A percentile compares a stretch with the other conserved stretches of the same genome.
Evolutionary conservation across 352 stramenopile species (phyloP).

Genomic region (Phytophthora multivora): DNA sequence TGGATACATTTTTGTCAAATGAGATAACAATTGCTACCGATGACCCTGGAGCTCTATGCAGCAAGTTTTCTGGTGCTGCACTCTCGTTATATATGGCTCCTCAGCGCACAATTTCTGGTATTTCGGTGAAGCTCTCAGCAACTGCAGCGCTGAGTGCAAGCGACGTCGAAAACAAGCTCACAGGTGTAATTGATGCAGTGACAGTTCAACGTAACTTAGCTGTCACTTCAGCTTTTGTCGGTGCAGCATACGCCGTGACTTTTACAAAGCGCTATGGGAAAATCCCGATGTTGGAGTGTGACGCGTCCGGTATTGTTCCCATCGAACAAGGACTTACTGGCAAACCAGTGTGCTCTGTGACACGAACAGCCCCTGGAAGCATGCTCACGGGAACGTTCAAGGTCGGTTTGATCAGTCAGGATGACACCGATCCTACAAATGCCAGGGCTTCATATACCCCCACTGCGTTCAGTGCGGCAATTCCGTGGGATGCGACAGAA

Average conservation of each 20-base stretch:
- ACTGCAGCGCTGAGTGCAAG: slow-evolving; percentile 14
- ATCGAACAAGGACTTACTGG: slow-evolving; percentile 16
- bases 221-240: slow-evolving; percentile 54
- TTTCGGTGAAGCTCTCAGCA: slow-evolving; percentile 47
- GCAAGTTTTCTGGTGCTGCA: slow-evolving; percentile 36
- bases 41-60: slow-evolving; percentile 37
- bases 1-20: not conserved
- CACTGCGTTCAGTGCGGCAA: slow-evolving; percentile 24
- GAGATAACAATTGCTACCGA: slow-evolving; percentile 23
- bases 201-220: slow-evolving; percentile 38
- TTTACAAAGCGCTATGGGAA: slow-evolving; percentile 61
- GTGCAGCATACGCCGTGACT: slow-evolving; percentile 61
- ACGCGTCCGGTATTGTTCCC: slow-evolving; percentile 20
- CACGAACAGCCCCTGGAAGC: slow-evolving; percentile 53
- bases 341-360: slow-evolving; percentile 40
- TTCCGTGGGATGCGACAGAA: slow-evolving; percentile 83
- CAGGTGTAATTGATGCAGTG: slow-evolving; percentile 54
- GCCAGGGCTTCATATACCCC: slow-evolving; percentile 27
- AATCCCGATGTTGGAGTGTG: slow-evolving; percentile 58
- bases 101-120: slow-evolving; percentile 30
- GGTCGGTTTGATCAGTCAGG: slow-evolving; percentile 52
- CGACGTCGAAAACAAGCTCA: slow-evolving; percentile 19
- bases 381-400: slow-evolving; percentile 70
- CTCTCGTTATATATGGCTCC: slow-evolving; percentile 60
- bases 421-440: slow-evolving; percentile 18